phyloP scores from a whole-genome alignment of 495 filamentous ascomycete species.

The Glonium stellatum region DNA sequence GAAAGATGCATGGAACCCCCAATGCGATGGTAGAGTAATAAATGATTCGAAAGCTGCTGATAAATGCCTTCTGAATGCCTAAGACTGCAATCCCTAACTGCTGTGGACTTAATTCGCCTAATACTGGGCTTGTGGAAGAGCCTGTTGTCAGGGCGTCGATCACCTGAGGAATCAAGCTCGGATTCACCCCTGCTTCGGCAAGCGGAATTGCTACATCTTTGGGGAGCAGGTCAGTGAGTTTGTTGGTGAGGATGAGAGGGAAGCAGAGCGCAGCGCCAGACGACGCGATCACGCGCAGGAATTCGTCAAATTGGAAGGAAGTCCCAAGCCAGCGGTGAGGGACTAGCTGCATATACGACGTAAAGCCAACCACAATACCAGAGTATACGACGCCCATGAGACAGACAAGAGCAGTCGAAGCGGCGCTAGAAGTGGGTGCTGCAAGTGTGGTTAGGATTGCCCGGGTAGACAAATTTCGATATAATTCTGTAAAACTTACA shows the following conservation, averaged over 20 bases:
- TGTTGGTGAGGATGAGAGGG: slow-evolving; percentile 2
- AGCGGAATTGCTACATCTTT: not conserved
- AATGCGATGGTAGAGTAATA: slow-evolving; percentile 2
- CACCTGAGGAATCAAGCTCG: not conserved
- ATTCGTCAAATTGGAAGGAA: slow-evolving; percentile 3
- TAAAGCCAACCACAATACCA: slow-evolving; percentile 1
- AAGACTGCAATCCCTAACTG: not conserved
- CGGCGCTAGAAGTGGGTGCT: no score
- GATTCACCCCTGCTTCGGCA: slow-evolving; percentile 1
- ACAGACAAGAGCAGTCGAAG: not conserved
- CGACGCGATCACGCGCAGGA: slow-evolving; percentile 5
- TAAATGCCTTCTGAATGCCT: not conserved
- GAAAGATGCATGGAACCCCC: not conserved
- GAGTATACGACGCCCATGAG: not conserved
- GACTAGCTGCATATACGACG: slow-evolving; percentile 4
- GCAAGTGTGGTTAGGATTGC: not conserved
- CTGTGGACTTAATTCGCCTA: not conserved
- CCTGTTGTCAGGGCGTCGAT: not conserved
- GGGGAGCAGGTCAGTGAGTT: slow-evolving; percentile 1
- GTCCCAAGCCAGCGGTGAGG: slow-evolving; percentile 4
- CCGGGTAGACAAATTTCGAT: not conserved
- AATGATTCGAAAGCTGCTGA: not conserved
- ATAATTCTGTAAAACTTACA: not conserved
- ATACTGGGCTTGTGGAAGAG: not conserved
- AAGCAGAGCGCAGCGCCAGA: not conserved